Evolutionary conservation across 1,284 basidiomycete species (phyloP).

Genomic region (Ceratobasidium sp.): DNA sequence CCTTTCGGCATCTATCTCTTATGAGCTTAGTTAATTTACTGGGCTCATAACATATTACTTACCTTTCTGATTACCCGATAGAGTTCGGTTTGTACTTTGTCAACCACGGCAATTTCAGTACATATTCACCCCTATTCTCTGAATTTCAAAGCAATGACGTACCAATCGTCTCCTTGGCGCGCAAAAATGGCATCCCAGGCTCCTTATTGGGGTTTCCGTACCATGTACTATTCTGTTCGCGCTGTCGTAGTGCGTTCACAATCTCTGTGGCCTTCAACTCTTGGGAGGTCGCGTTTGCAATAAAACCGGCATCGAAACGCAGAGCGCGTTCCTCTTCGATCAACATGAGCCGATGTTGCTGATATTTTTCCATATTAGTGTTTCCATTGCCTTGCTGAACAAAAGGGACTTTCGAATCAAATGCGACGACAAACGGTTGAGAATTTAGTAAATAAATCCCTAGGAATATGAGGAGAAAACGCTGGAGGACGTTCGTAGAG

Average conservation of each 20-base stretch:
- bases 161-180: constrained; percentile 59
- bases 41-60: too few species aligned
- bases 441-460: too few species aligned
- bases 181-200: constrained; percentile 82
- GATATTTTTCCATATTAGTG: constrained; percentile 2
- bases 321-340: constrained; percentile 66
- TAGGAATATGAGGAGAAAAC: too few species aligned
- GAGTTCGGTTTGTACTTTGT: constrained; percentile 12
- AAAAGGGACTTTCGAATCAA: too few species aligned
- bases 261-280: constrained; percentile 70
- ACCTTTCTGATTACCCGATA: not conserved
- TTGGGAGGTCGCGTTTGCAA: constrained; percentile 55
- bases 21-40: too few species aligned
- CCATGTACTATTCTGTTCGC: constrained; percentile 73
- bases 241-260: constrained; percentile 66
- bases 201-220: too few species aligned
- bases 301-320: constrained; percentile 58
- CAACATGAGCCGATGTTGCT: constrained; percentile 60
- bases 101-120: too few species aligned
- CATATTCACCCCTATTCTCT: too few species aligned
- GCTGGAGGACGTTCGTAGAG: too few species aligned
- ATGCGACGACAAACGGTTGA: too few species aligned
- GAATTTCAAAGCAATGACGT: too few species aligned
- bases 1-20: constrained; percentile 77
- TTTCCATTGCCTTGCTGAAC: too few species aligned